Evolutionary conservation across 257 asterid genomes (phyloP), one percentile per base, ranked within the genome.

Genomic region (Marsdenia floribunda): DNA sequence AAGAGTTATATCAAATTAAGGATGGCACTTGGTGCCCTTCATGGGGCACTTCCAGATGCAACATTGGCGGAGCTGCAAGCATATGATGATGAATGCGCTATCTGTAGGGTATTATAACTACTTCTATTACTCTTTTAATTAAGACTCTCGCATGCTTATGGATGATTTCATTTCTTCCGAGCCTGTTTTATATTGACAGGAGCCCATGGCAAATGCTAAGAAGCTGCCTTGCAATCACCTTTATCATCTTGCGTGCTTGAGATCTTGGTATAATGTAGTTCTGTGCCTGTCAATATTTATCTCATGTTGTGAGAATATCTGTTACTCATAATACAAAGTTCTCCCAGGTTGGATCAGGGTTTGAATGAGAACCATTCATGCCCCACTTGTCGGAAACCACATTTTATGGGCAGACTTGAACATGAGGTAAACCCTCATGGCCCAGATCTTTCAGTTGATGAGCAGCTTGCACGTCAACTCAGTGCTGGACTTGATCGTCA

Each of bases 141-240:
- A 44, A 44, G 49, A 35, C 55, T 19, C 52, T 9, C 19, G 49
- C 52, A 7, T 33, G 35, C 54, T 44, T 22, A 71, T 49, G 26
- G 15, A 42, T 59, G 59, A 72, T 58, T 61, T 68, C 70, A 73
- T 73, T 75, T 67, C 77, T 74, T 79, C 68, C 60, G 69, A 82
- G 71, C 75, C 46, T 80, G 74, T 87, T 73, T 72, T 66, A 67
- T 71, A 73, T 76, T 40, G 68, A 70, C 90, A 93, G 98, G 98
- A 93, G 85, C 97, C 97, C 40, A 93, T 93, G 98, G 96, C 98
- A 0, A 93, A 90, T 79, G 98, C 98, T 16, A 93, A 93, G 94
- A 91, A 85, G 86, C 90, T 93, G 61, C 83, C 96, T 13, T 93
- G 98, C 77, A 91, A 86, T 71, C 98, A 93, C 86, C 93, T 93